phyloP scores from a whole-genome alignment of 768 basidiomycete genomes.

The Boletus patriciae region DNA sequence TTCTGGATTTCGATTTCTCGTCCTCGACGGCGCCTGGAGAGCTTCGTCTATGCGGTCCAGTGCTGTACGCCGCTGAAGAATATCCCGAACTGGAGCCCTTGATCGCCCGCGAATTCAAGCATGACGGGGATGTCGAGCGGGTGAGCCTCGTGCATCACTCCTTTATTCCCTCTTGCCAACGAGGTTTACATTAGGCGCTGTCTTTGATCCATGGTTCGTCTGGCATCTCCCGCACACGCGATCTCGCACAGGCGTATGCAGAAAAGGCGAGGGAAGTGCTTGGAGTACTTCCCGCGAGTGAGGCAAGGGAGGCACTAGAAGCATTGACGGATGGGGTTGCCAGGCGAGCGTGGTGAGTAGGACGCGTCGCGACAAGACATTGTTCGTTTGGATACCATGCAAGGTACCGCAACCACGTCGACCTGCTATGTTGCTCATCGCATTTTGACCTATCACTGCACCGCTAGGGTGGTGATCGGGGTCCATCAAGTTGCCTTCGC shows the following conservation, averaged over 20 bases:
- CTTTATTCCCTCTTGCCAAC: not conserved
- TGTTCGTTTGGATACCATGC: not conserved
- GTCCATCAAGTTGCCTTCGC: too few relatives aligned
- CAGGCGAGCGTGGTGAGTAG: constrained; percentile 51
- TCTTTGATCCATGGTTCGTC: constrained; percentile 59
- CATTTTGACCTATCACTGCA: not conserved
- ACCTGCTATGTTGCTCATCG: too few relatives aligned
- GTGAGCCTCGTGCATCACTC: constrained; percentile 41
- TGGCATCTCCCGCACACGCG: constrained; percentile 75
- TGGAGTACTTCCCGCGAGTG: constrained; percentile 72
- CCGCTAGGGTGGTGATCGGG: too few relatives aligned
- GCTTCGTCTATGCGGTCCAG: constrained; percentile 78
- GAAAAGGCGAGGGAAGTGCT: constrained; percentile 73
- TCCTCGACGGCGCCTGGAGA: constrained; percentile 78
- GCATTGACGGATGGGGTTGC: constrained; percentile 68
- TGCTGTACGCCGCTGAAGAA: constrained; percentile 84
- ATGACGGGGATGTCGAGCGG: constrained; percentile 75
- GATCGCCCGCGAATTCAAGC: constrained; percentile 75
- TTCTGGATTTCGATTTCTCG: constrained; percentile 92
- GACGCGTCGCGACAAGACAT: not conserved
- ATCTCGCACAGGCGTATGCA: constrained; percentile 74
- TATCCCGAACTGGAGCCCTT: constrained; percentile 72
- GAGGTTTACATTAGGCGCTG: constrained; percentile 49
- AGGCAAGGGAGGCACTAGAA: constrained; percentile 75
- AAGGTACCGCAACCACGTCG: too few relatives aligned